These are phyloP conservation scores for Thalassiosira profunda DNA, from an alignment of 108 stramenopile genomes.

Conservation along the genomic window DNA sequence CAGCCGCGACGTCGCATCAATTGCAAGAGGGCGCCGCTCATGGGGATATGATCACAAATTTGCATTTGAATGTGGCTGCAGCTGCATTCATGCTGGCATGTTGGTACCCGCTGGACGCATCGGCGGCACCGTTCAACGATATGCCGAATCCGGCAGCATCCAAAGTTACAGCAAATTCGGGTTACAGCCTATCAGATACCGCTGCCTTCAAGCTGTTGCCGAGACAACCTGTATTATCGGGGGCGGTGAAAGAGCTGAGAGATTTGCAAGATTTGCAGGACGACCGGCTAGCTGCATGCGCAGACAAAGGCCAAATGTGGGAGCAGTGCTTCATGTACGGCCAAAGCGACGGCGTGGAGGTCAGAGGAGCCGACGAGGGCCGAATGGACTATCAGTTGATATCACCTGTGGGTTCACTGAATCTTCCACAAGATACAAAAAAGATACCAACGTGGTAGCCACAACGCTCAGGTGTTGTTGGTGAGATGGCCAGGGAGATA, in stretches of 20 bases:
- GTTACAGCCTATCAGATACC: conserved; percentile 2
- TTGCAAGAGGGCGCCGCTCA: no score
- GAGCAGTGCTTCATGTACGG: conserved; percentile 2
- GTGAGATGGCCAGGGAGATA: neutral
- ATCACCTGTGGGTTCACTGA: conserved; percentile 3
- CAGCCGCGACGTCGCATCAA: no score
- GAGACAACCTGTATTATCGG: neutral
- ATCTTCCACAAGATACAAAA: conserved; percentile 1
- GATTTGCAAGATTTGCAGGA: conserved; percentile 4
- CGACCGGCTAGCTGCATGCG: neutral
- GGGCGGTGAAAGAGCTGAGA: neutral
- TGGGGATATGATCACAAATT: no score
- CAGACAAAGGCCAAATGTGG: neutral
- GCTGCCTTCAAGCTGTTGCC: conserved; percentile 5
- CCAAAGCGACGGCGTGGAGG: conserved; percentile 1
- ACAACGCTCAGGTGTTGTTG: no score
- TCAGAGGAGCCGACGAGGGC: neutral
- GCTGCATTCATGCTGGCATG: no score
- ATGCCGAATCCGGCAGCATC: no score
- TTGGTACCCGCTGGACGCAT: no score
- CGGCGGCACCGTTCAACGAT: no score
- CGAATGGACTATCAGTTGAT: conserved; percentile 4
- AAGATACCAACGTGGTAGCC: conserved; percentile 6
- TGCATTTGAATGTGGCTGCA: no score
- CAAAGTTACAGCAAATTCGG: no score